Evolutionary conservation across 305 asterid genomes (phyloP).

Genomic region (Fraxinus angustifolia): DNA sequence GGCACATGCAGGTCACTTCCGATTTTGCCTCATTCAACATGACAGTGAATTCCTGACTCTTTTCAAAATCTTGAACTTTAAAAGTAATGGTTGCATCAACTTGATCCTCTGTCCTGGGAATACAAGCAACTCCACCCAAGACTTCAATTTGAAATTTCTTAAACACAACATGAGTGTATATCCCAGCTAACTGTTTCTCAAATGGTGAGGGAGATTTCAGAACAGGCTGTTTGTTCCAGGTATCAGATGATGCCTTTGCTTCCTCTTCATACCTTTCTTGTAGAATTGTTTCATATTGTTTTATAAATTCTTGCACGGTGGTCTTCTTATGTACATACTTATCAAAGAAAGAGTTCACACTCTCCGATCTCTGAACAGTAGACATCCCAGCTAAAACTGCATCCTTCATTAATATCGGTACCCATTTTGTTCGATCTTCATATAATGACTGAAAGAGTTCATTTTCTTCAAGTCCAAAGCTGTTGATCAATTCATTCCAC

Average conservation of each 20-base stretch:
- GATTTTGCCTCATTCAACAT: constrained; percentile 61
- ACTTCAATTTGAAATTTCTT: constrained; percentile 88
- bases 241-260: constrained; percentile 83
- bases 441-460: constrained; percentile 64
- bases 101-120: constrained; percentile 64
- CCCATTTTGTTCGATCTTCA: constrained; percentile 81
- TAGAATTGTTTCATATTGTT: constrained; percentile 70
- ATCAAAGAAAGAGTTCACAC: constrained; percentile 87
- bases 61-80: constrained; percentile 77
- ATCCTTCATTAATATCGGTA: constrained; percentile 61
- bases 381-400: constrained; percentile 88
- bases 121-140: constrained; percentile 92
- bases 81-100: constrained; percentile 49
- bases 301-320: constrained; percentile 67
- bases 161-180: constrained; percentile 71
- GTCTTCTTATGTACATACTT: constrained; percentile 91
- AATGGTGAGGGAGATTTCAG: constrained; percentile 96
- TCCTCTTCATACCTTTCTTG: constrained; percentile 94
- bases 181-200: constrained; percentile 77
- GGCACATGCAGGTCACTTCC: constrained; percentile 83
- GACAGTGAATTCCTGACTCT: constrained; percentile 66
- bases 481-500: constrained; percentile 76
- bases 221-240: constrained; percentile 81
- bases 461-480: constrained; percentile 65
- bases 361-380: constrained; percentile 69